Percentiles rank a stretch among this genome's conserved stretches.
phyloP scores from a whole-genome alignment of 257 asterid genomes.

The Fraxinus cuspidata region DNA sequence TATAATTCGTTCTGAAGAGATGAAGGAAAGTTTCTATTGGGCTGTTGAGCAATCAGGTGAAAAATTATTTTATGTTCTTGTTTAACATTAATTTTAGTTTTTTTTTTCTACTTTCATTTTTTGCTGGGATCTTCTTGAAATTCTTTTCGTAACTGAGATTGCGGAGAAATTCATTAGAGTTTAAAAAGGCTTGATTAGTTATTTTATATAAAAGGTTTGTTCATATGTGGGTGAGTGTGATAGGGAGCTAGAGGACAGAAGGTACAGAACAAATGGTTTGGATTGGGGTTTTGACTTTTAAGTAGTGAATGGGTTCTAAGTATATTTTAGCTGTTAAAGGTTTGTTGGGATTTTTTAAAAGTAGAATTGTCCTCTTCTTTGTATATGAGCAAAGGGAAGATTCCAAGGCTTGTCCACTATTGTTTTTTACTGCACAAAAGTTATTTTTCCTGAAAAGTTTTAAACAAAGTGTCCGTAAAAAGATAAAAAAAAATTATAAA shows the following conservation, averaged over 20 bases:
- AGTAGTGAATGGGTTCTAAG: background rate
- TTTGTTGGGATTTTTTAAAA: background rate
- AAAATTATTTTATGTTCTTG: background rate
- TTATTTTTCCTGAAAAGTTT: background rate
- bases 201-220: background rate
- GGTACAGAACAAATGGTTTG: background rate
- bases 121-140: background rate
- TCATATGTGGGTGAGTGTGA: background rate
- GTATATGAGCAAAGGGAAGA: background rate
- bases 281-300: conserved; percentile 1
- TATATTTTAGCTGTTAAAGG: background rate
- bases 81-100: background rate
- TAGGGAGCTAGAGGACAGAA: conserved; percentile 1
- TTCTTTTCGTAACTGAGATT: background rate
- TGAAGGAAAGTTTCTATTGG: background rate
- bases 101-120: background rate
- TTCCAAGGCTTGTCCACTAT: background rate
- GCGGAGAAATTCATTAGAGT: background rate
- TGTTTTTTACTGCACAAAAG: background rate
- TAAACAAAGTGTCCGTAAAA: background rate
- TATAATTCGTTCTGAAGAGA: conserved; percentile 1
- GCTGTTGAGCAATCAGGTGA: background rate
- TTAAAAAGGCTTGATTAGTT: background rate
- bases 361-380: background rate
- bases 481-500: background rate